Conservation (phyloP, 2,329 filamentous ascomycete genomes). For the Mycosphaerella sp. region DNA sequence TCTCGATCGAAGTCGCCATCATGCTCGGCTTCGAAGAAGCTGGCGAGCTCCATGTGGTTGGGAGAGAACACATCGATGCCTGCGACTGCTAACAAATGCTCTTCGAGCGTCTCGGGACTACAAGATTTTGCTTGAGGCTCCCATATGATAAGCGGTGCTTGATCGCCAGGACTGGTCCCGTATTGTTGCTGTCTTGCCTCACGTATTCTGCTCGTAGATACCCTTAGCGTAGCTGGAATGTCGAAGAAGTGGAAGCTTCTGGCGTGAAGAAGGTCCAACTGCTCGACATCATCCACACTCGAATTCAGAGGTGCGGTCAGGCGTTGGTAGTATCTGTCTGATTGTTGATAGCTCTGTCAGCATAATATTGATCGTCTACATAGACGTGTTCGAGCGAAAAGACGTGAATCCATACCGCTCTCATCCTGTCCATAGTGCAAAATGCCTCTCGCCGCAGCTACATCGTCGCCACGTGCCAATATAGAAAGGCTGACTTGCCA, state of each 20-base stretch:
- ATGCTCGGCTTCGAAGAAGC: constrained; percentile 18
- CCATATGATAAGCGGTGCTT: constrained; percentile 23
- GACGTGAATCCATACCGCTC: constrained; percentile 11
- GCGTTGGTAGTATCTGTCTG: constrained; percentile 21
- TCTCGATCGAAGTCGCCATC: constrained; percentile 10
- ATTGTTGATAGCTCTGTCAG: background rate
- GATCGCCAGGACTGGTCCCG: background rate
- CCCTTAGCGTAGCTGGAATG: constrained; percentile 14
- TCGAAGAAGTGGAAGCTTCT: constrained; percentile 27
- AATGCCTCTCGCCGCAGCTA: constrained; percentile 22
- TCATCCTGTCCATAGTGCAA: constrained; percentile 21
- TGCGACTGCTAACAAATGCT: constrained; percentile 15
- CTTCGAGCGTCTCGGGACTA: constrained; percentile 15
- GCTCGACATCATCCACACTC: constrained; percentile 12
- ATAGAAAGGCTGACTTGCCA: constrained; percentile 23
- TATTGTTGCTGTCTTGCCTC: background rate
- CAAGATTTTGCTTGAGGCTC: constrained; percentile 29
- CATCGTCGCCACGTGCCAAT: constrained; percentile 8
- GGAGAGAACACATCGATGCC: constrained; percentile 28
- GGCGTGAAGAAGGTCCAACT: constrained; percentile 3
- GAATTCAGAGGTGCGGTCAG: constrained; percentile 23
- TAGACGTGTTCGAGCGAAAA: background rate
- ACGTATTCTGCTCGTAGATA: constrained; percentile 9
- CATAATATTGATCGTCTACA: no score
- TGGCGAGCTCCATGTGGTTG: constrained; percentile 26